phyloP scores from a whole-genome alignment of 306 rosid genomes.

The Cucumis hystrix region DNA sequence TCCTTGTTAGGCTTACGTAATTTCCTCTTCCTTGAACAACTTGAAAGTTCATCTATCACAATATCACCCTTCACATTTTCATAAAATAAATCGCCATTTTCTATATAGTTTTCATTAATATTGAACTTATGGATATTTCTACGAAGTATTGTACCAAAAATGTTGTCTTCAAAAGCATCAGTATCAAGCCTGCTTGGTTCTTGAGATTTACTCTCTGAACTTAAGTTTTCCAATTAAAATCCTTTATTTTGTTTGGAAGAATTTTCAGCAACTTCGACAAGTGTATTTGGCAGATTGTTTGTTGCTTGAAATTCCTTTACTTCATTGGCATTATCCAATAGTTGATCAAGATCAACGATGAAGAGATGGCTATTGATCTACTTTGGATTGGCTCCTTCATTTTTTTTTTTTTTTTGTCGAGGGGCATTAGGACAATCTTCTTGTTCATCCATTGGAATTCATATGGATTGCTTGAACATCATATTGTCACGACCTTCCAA shows the following conservation, averaged over 20 bases:
- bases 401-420: too few species aligned
- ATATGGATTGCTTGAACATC: too few species aligned
- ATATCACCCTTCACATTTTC: conserved; percentile 28
- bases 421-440: too few species aligned
- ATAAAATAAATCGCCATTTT: conserved; percentile 21
- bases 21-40: conserved; percentile 43
- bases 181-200: conserved; percentile 69
- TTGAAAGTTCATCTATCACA: conserved; percentile 27
- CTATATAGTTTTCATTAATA: conserved; percentile 21
- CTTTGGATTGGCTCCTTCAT: too few species aligned
- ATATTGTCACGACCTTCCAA: too few species aligned
- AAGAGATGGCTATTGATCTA: too few species aligned
- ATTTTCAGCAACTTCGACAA: conserved; percentile 44
- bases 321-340: conserved; percentile 69
- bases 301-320: conserved; percentile 53
- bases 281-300: conserved; percentile 42
- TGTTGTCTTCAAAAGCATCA: conserved; percentile 33
- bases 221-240: conserved; percentile 37
- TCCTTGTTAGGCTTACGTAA: conserved; percentile 60
- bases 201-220: conserved; percentile 63
- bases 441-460: too few species aligned
- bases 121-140: conserved; percentile 27
- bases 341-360: conserved; percentile 47
- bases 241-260: conserved; percentile 25
- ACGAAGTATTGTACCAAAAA: conserved; percentile 25